These are phyloP conservation scores for Aegilops longissima DNA, from an alignment of 176 grass and related monocot genomes.

Conservation along the genomic window DNA sequence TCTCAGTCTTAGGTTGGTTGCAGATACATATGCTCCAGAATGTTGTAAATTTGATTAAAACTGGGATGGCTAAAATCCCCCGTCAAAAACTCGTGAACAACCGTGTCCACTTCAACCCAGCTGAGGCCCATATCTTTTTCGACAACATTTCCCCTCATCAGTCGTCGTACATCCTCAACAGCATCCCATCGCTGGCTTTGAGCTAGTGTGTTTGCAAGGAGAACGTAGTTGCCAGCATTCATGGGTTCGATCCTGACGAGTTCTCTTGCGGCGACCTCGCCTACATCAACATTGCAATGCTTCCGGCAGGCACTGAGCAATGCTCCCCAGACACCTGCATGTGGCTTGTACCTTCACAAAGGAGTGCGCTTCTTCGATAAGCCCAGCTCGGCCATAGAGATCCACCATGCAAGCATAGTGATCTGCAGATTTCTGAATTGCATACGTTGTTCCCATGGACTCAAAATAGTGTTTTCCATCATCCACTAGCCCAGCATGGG, in stretches of 20 bases:
- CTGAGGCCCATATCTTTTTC: slow-evolving; percentile 51
- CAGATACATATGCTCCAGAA: slow-evolving; percentile 45
- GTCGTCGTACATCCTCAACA: slow-evolving; percentile 34
- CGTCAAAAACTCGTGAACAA: slow-evolving; percentile 39
- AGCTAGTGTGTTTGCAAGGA: slow-evolving; percentile 60
- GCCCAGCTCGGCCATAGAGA: slow-evolving; percentile 64
- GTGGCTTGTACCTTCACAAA: slow-evolving; percentile 40
- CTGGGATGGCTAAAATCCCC: slow-evolving; percentile 36
- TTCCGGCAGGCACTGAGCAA: slow-evolving; percentile 70
- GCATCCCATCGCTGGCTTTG: slow-evolving; percentile 39
- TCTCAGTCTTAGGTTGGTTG: slow-evolving; percentile 27
- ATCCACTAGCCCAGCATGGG: slow-evolving; percentile 50
- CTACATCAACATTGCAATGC: slow-evolving; percentile 43
- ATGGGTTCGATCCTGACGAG: slow-evolving; percentile 47
- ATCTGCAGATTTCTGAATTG: slow-evolving; percentile 34
- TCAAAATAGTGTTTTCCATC: slow-evolving; percentile 53
- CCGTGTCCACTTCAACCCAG: slow-evolving; percentile 48
- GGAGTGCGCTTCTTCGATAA: slow-evolving; percentile 42
- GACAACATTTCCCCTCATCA: slow-evolving; percentile 46
- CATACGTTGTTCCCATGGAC: slow-evolving; percentile 40
- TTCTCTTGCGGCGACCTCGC: slow-evolving; percentile 45
- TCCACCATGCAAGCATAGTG: slow-evolving; percentile 77
- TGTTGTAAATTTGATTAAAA: slow-evolving; percentile 33
- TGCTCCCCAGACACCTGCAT: slow-evolving; percentile 74
- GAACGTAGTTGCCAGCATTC: slow-evolving; percentile 66